Percentiles rank a stretch among this genome's conserved stretches.
Conservation (phyloP, 2,329 filamentous ascomycete genomes). For the Zalaria sp. region DNA sequence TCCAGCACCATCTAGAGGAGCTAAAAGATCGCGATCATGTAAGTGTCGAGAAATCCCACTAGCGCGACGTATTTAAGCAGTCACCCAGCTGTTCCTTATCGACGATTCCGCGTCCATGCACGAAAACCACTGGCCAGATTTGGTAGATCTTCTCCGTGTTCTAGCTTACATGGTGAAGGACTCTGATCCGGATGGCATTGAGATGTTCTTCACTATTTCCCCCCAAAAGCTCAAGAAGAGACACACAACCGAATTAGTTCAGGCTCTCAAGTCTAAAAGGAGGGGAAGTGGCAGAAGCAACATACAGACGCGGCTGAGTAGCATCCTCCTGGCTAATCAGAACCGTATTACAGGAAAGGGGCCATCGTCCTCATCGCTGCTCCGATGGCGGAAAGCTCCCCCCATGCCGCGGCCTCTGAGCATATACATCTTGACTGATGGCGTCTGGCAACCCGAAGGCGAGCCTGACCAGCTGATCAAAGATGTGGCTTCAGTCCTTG, state of each 20-base stretch:
- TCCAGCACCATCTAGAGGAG: too few species aligned
- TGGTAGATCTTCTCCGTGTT: background rate
- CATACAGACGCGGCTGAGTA: too few species aligned
- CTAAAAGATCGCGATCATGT: too few species aligned
- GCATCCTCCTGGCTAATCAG: background rate
- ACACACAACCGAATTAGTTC: background rate
- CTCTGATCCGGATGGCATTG: background rate
- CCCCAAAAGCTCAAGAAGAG: background rate
- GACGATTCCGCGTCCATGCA: too few species aligned
- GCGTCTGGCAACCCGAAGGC: background rate
- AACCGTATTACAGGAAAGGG: background rate
- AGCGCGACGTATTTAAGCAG: too few species aligned
- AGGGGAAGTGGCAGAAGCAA: too few species aligned
- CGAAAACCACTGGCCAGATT: background rate
- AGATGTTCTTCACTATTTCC: background rate
- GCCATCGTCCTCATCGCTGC: background rate
- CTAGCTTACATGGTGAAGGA: background rate
- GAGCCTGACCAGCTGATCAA: background rate
- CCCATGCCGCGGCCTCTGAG: background rate
- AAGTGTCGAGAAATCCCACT: too few species aligned
- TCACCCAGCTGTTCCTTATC: too few species aligned
- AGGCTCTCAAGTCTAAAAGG: background rate
- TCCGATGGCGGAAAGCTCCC: background rate
- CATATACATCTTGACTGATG: background rate
- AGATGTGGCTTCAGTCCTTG: background rate